These are phyloP conservation scores for Trichoderma simmonsii DNA, from an alignment of 2,329 filamentous ascomycete genomes.

Conservation along the genomic window DNA sequence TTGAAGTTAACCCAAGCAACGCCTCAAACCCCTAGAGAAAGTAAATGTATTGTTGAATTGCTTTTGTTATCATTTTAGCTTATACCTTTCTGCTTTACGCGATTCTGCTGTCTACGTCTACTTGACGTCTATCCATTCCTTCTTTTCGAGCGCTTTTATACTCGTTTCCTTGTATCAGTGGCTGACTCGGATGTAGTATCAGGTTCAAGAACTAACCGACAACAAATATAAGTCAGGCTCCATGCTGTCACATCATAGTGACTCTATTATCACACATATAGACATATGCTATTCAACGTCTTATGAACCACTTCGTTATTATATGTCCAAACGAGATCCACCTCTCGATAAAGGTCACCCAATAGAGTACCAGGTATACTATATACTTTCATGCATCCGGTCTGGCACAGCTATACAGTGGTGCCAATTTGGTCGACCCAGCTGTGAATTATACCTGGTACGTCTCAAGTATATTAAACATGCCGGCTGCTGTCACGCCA, in stretches of 20 bases:
- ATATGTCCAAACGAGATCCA: not conserved
- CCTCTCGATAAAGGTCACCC: not conserved
- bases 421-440: not conserved
- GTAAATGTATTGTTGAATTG: not conserved
- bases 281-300: too few relatives aligned
- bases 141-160: not conserved
- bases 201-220: not conserved
- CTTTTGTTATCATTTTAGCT: accelerated
- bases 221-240: not conserved
- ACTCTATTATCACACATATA: not conserved
- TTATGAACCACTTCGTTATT: not conserved
- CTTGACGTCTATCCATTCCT: not conserved
- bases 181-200: not conserved
- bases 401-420: not conserved
- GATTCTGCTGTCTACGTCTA: not conserved
- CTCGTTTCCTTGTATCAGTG: not conserved
- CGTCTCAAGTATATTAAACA: not conserved
- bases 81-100: not conserved
- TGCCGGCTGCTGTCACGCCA: not conserved
- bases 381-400: not conserved
- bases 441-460: not conserved
- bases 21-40: not conserved
- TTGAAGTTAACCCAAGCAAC: not conserved
- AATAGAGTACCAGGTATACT: accelerated
- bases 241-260: not conserved